Base-by-base conservation (phyloP, 2,329 filamentous ascomycete species). In the Alternaria solani region DNA sequence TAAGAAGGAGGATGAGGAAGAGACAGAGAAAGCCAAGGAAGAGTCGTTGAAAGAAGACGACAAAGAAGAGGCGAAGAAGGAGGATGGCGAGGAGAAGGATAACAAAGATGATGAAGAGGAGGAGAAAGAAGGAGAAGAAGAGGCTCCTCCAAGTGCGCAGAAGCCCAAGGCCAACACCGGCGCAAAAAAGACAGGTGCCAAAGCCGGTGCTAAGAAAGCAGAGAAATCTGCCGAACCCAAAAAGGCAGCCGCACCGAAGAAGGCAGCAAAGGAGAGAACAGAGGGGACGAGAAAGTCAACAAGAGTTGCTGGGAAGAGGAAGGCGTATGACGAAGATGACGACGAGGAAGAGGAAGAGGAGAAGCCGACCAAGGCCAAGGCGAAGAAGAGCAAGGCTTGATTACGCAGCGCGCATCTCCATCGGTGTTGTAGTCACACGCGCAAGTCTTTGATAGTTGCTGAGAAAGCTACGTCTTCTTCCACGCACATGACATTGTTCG, bases 91-190 rank as follows among this genome's bases (percentile, higher is more conserved):
- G n/a, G 39, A 65, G 18, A 61, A 65, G n/a, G 53, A 65, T 8
- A 42, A 41, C 32, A 25, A 49, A 2, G 28, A 48, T 1, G 26
- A 16, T 5, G 43, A 48, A 0, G 25, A 32, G 4, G n/a, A 57
- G 25, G 61, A 77, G 57, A 61, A 69, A 34, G 30, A 68, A 41
- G 53, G 62, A 57, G 59, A 63, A 26, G 47, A 69, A 1, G 64
- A 64, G 12, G 61, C 63, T 18, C 62, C 67, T 16, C 44, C 63
- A 20, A 70, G 64, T 46, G 61, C 65, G 20, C 68, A 69, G 44
- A 72, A 71, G 55, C 65, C 67, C 23, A 67, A 70, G 30, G 65
- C 67, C 34, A 70, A 71, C 36, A 62, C 59, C 16, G 62, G 59
- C 23, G 46, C 59, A 16, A 67, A 68, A 57, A 66, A 69, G 47